Conservation (phyloP, 331 rosid genomes). For the Spiraea crenata region DNA sequence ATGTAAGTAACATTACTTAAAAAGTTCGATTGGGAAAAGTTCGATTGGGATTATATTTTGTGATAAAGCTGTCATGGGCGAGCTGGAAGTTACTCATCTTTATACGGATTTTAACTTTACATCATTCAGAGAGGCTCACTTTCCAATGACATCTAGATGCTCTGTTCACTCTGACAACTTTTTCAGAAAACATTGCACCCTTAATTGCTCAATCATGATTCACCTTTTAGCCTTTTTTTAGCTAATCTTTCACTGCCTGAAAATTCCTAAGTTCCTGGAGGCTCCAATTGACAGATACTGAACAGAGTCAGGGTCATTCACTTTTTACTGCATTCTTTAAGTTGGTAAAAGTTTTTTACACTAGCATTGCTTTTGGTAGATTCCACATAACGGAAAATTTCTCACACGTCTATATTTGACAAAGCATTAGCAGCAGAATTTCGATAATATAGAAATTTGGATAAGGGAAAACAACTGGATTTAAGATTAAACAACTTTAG, state of each 20-base stretch:
- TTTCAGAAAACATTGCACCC: not conserved
- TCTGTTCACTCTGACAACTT: not conserved
- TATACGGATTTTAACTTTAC: not conserved
- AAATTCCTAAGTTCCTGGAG: constrained; percentile 2
- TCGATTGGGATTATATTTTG: not conserved
- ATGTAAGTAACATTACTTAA: not conserved
- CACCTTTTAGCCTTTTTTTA: not conserved
- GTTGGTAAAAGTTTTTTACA: not conserved
- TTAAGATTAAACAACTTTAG: not conserved
- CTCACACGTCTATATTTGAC: too few species aligned
- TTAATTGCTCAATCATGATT: constrained; percentile 12
- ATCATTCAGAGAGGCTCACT: constrained; percentile 2
- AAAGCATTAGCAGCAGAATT: too few species aligned
- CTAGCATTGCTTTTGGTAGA: not conserved
- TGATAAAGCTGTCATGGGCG: not conserved
- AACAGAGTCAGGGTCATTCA: not conserved
- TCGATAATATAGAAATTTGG: too few species aligned
- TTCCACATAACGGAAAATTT: too few species aligned
- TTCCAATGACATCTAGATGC: not conserved
- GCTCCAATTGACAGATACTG: not conserved
- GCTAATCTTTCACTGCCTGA: not conserved
- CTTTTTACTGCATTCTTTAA: not conserved
- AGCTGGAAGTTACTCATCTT: constrained; percentile 1
- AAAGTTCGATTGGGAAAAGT: not conserved
- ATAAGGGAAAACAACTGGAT: not conserved